These are phyloP conservation scores for Fennellomyces sp. DNA, from an alignment of 371 early-diverging fungal species.

Conservation along the genomic window DNA sequence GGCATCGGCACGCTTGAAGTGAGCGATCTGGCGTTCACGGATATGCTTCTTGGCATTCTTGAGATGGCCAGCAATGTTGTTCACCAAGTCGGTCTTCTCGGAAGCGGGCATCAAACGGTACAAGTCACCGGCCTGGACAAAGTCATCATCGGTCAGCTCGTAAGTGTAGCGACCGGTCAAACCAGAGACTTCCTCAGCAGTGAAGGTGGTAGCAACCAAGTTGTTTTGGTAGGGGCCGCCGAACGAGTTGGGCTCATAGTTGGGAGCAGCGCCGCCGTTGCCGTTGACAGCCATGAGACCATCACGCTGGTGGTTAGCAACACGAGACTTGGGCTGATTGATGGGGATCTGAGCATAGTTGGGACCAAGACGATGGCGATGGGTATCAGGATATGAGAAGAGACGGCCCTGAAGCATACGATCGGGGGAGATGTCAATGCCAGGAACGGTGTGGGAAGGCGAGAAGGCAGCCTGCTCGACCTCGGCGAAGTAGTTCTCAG, in stretches of 20 bases:
- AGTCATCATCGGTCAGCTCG: slow-evolving; percentile 68
- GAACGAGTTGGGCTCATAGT: slow-evolving; percentile 80
- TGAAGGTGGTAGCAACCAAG: slow-evolving; percentile 42
- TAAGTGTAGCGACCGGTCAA: slow-evolving; percentile 64
- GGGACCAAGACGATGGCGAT: slow-evolving; percentile 75
- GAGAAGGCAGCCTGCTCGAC: slow-evolving; percentile 82
- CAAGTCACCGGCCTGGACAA: slow-evolving; percentile 73
- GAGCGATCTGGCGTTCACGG: slow-evolving; percentile 73
- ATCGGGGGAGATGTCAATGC: slow-evolving; percentile 73
- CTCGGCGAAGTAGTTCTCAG: slow-evolving; percentile 84
- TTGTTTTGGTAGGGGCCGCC: slow-evolving; percentile 62
- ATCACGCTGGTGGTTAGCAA: slow-evolving; percentile 77
- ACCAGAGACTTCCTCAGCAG: slow-evolving; percentile 48
- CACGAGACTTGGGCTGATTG: slow-evolving; percentile 53
- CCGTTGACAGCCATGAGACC: slow-evolving; percentile 69
- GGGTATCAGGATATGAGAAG: slow-evolving; percentile 80
- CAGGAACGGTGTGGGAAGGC: slow-evolving; percentile 75
- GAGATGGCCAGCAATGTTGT: slow-evolving; percentile 74
- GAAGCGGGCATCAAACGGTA: slow-evolving; percentile 68
- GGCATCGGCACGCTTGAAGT: slow-evolving; percentile 77
- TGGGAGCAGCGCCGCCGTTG: slow-evolving; percentile 70
- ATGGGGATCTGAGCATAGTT: slow-evolving; percentile 80
- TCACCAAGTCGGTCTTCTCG: slow-evolving; percentile 70
- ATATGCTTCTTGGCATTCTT: slow-evolving; percentile 74
- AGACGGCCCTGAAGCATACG: slow-evolving; percentile 80